Base-by-base conservation (phyloP, 805 yeast genomes). In the Starmerella potacharoeniae region DNA sequence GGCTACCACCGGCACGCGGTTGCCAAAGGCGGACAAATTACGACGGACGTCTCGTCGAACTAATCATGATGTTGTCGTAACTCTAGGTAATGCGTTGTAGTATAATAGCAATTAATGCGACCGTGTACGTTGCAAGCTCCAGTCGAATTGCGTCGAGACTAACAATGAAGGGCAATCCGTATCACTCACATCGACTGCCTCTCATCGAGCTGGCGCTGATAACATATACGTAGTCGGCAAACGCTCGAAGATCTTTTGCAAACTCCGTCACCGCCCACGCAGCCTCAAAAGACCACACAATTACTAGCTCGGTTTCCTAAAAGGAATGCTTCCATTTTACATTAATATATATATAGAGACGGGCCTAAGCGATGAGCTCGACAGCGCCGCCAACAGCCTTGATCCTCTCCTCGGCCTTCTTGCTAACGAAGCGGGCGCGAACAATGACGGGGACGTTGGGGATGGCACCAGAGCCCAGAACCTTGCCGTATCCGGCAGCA, bases 331-430 rank as follows among this genome's bases (percentile, higher is more conserved):
- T 16, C 14, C 14, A 14, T 35, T 53, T 53, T 35, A 51, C 36
- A 44, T 22, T 39, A 47, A 55, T 35, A 53, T 46, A 57, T 56
- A 55, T 30, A 47, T 40, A n/a, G 36, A 50, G 44, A 17, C 37
- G 17, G 30, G 50, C 48, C 85, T 88, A 93, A 78, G 98, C 99
- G 76, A 93, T 78, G 75, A 93, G 86, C 83, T 93, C 98, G 77
- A 93, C 95, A 74, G 86, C 98, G 86, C 99, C 99, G 81, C 99
- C 99, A 75, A 84, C 99, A 75, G 95, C 97, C 83, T 86, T 88
- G 83, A 93, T 93, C 84, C 91, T 93, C 82, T 93, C 90, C 84
- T 93, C 99, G 75, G 99, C 99, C 75, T 89, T 84, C 80, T 90
- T 85, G 71, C 97, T 89, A 71, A 93, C 99, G 75, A 84, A 93